Conservation (phyloP, 2,329 filamentous ascomycete genomes). For the Colletotrichum sp. region DNA sequence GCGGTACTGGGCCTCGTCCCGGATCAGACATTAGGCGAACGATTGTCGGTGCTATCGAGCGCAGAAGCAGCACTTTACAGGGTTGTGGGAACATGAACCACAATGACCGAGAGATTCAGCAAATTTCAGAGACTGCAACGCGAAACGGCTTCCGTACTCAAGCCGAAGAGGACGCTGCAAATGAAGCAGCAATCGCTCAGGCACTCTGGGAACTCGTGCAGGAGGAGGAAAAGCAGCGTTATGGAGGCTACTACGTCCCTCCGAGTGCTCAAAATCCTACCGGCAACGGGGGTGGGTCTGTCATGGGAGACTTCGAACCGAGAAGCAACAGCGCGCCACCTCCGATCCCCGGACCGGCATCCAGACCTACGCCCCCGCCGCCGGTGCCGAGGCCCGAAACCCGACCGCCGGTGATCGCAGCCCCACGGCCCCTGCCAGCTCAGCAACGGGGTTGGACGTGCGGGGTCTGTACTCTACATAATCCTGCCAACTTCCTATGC, state of each 20-base stretch:
- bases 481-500: slow-evolving; percentile 52
- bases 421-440: neutral
- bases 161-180: slow-evolving; percentile 87
- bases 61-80: slow-evolving; percentile 68
- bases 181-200: slow-evolving; percentile 84
- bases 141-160: slow-evolving; percentile 80
- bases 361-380: slow-evolving; percentile 21
- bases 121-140: slow-evolving; percentile 67
- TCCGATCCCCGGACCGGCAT: neutral
- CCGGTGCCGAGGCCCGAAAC: slow-evolving; percentile 22
- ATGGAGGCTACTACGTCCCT: slow-evolving; percentile 58
- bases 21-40: slow-evolving; percentile 74
- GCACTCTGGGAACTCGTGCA: slow-evolving; percentile 87
- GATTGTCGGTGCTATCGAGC: slow-evolving; percentile 74
- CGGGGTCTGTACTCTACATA: slow-evolving; percentile 60
- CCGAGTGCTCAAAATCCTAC: slow-evolving; percentile 57
- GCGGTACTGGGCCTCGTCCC: slow-evolving; percentile 59
- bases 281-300: slow-evolving; percentile 42
- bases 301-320: slow-evolving; percentile 26
- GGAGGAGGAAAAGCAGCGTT: slow-evolving; percentile 69
- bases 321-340: slow-evolving; percentile 10
- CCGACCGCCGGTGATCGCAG: neutral
- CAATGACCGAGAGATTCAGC: slow-evolving; percentile 68
- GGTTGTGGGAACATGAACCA: slow-evolving; percentile 79
- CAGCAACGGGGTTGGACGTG: slow-evolving; percentile 54